A percentile compares a stretch with the other conserved stretches of the same genome.
phyloP scores from a whole-genome alignment of 768 basidiomycete species.

The Phanerochaete carnosa region DNA sequence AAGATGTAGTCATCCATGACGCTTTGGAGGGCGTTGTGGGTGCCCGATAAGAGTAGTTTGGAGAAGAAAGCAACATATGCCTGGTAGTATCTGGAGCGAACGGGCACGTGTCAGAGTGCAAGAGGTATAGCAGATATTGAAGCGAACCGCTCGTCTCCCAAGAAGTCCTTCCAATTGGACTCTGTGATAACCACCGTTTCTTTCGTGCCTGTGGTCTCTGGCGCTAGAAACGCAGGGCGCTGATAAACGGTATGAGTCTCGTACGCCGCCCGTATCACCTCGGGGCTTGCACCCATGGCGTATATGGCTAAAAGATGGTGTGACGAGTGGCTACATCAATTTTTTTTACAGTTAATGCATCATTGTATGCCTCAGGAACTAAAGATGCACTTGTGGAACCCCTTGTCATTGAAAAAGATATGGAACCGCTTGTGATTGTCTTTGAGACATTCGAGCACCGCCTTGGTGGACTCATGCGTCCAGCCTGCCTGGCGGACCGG shows the following conservation, averaged over 20 bases:
- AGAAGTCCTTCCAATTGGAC: slow-evolving; percentile 49
- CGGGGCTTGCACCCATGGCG: slow-evolving; percentile 51
- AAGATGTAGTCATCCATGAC: slow-evolving; percentile 63
- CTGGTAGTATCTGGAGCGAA: slow-evolving; percentile 51
- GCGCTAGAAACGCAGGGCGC: slow-evolving; percentile 39
- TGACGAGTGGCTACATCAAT: slow-evolving; percentile 42
- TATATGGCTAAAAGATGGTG: slow-evolving; percentile 61
- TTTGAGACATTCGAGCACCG: slow-evolving; percentile 33
- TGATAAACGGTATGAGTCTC: slow-evolving; percentile 36
- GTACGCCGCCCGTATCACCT: slow-evolving; percentile 41
- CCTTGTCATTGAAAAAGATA: slow-evolving; percentile 42
- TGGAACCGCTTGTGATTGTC: slow-evolving; percentile 49
- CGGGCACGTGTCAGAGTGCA: background rate
- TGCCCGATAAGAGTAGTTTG: slow-evolving; percentile 26
- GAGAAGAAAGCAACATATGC: slow-evolving; percentile 59
- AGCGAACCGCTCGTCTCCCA: slow-evolving; percentile 54
- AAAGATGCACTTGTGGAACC: slow-evolving; percentile 50
- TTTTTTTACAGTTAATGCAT: background rate
- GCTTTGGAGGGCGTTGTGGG: slow-evolving; percentile 34
- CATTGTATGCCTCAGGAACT: background rate
- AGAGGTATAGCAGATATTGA: background rate
- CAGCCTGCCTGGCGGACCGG: slow-evolving; percentile 22
- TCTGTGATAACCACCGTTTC: slow-evolving; percentile 31
- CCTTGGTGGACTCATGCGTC: slow-evolving; percentile 26
- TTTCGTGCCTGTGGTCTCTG: slow-evolving; percentile 20